Evolutionary conservation across 2,329 filamentous ascomycete genomes (phyloP).

Genomic region (Fusarium verticillioides): DNA sequence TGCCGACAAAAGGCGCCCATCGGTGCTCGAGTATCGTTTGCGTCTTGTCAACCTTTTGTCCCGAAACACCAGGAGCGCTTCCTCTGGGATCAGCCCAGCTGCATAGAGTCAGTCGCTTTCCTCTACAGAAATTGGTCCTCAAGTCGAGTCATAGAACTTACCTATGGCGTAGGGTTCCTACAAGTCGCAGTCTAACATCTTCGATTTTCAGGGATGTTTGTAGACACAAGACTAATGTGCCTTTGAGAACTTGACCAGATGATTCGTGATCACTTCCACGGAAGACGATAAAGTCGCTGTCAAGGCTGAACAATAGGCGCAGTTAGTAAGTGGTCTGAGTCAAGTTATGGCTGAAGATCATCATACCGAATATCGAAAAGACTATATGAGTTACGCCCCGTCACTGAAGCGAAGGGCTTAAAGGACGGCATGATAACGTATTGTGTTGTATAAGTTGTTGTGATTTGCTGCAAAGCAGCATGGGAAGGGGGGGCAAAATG

Average conservation of each 20-base stretch:
- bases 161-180: slow-evolving; percentile 73
- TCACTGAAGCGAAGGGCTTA: slow-evolving; percentile 65
- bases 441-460: slow-evolving; percentile 19
- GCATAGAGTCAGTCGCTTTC: slow-evolving; percentile 27
- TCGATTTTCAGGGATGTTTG: slow-evolving; percentile 76
- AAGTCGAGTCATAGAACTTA: slow-evolving; percentile 56
- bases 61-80: slow-evolving; percentile 68
- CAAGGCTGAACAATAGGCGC: slow-evolving; percentile 63
- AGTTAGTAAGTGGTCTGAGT: slow-evolving; percentile 4
- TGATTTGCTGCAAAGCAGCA: slow-evolving; percentile 29
- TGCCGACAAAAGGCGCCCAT: slow-evolving; percentile 73
- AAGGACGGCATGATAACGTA: slow-evolving; percentile 63
- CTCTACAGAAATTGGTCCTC: slow-evolving; percentile 2
- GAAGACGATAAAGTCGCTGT: slow-evolving; percentile 83
- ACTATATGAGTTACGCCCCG: slow-evolving; percentile 61
- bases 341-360: neutral
- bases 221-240: slow-evolving; percentile 78
- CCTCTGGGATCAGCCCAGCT: slow-evolving; percentile 64
- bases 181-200: slow-evolving; percentile 77
- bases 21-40: slow-evolving; percentile 73
- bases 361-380: slow-evolving; percentile 69
- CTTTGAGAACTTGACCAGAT: slow-evolving; percentile 78
- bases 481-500: slow-evolving; percentile 2
- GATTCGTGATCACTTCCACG: slow-evolving; percentile 80
- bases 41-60: slow-evolving; percentile 68